phyloP scores from a whole-genome alignment of 2,329 filamentous ascomycete genomes.

The Aspergillus viridinutans region DNA sequence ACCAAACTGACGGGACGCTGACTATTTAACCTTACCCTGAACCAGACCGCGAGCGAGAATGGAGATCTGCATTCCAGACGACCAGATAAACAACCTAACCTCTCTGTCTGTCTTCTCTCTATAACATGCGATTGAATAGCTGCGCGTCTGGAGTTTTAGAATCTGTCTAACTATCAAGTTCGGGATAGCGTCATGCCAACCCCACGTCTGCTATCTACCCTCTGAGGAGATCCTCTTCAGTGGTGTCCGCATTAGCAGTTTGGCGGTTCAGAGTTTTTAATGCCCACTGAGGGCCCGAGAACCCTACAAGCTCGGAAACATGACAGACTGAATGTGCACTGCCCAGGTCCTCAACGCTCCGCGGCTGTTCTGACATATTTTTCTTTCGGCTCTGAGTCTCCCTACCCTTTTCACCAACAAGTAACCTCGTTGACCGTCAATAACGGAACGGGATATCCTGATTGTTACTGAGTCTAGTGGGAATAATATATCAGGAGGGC shows the following conservation, averaged over 20 bases:
- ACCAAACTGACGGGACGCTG: conserved; percentile 22
- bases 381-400: not conserved
- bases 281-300: not conserved
- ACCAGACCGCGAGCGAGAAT: not conserved
- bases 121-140: not conserved
- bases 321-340: not conserved
- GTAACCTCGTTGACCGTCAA: not conserved
- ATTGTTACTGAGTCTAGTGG: not conserved
- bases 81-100: not conserved
- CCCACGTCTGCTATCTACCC: not conserved
- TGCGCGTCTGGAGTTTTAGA: not conserved
- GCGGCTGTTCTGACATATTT: not conserved
- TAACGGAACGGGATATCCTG: not conserved
- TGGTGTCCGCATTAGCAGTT: not conserved
- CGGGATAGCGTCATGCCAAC: not conserved
- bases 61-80: not conserved
- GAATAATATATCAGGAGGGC: not conserved
- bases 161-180: not conserved
- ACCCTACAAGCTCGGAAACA: not conserved
- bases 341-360: not conserved
- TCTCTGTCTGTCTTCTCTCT: not conserved
- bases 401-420: not conserved
- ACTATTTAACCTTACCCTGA: conserved; percentile 7
- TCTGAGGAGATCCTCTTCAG: not conserved
- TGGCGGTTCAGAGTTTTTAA: not conserved